Percentiles rank a stretch among this genome's conserved stretches.
These are phyloP conservation scores for Gossypium sturtianum DNA, from an alignment of 345 rosid genomes.

Conservation along the genomic window DNA sequence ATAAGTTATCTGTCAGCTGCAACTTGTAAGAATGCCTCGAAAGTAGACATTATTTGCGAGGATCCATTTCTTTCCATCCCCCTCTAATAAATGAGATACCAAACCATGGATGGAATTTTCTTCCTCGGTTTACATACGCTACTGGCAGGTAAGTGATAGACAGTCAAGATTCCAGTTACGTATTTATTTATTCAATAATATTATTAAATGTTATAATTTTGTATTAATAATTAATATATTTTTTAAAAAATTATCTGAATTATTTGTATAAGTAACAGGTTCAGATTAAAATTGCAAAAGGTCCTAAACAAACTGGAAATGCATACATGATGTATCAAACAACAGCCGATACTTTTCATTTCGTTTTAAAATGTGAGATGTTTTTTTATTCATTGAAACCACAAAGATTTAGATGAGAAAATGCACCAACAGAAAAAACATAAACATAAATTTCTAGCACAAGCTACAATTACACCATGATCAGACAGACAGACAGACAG, in stretches of 20 bases:
- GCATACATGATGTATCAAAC: not conserved
- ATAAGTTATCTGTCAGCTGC: not conserved
- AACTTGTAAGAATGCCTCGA: not conserved
- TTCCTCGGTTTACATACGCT: no score
- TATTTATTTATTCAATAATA: no score
- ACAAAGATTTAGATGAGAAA: not conserved
- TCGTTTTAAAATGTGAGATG: not conserved
- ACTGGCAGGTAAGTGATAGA: no score
- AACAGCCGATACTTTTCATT: not conserved
- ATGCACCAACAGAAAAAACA: not conserved
- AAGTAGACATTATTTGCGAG: not conserved
- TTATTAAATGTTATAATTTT: no score
- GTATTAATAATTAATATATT: no score
- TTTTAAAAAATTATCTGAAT: no score
- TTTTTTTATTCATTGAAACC: not conserved
- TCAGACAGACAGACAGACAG: constrained; percentile 15
- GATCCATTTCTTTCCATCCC: not conserved
- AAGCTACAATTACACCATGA: constrained; percentile 15
- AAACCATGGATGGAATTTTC: no score
- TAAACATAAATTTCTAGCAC: constrained; percentile 5
- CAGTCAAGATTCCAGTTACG: no score
- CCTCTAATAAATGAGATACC: no score
- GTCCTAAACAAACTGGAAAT: not conserved
- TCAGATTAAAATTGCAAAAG: no score
- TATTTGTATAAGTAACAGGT: no score